Evolutionary conservation across 164 flowering plant genomes (phyloP).

Genomic region (Chloranthus sessilifolius): DNA sequence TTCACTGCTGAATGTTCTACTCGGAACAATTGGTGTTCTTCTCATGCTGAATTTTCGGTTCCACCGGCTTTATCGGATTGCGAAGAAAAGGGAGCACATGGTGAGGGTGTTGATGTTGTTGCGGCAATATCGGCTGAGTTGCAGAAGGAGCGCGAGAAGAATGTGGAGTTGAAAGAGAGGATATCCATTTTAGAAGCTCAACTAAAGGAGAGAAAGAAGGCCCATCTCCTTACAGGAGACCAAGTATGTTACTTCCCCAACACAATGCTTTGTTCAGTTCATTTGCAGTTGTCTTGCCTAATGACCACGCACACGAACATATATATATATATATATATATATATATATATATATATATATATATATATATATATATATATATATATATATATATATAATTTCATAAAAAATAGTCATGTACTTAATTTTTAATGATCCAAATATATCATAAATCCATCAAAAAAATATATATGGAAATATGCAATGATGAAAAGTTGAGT

Average conservation of each 20-base stretch:
- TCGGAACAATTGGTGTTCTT: not conserved
- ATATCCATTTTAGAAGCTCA: constrained; percentile 46
- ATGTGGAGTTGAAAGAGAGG: constrained; percentile 48
- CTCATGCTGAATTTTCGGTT: constrained; percentile 7
- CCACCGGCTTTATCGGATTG: constrained; percentile 3
- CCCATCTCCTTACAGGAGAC: constrained; percentile 9
- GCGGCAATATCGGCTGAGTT: constrained; percentile 43
- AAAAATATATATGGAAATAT: too few relatives aligned
- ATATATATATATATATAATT: too few relatives aligned
- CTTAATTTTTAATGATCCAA: too few relatives aligned
- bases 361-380: too few relatives aligned
- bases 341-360: too few relatives aligned
- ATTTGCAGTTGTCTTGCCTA: too few relatives aligned
- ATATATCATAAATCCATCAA: too few relatives aligned
- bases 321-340: too few relatives aligned
- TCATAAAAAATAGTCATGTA: too few relatives aligned
- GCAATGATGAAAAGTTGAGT: too few relatives aligned
- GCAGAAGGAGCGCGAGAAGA: constrained; percentile 42
- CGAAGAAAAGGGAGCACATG: constrained; percentile 21
- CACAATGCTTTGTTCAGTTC: too few relatives aligned
- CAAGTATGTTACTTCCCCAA: constrained; percentile 28
- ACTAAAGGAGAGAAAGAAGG: constrained; percentile 25
- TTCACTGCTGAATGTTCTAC: not conserved
- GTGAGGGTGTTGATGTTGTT: constrained; percentile 19
- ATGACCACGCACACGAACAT: too few relatives aligned